Conservation (phyloP, 2,329 filamentous ascomycete species). For the Ceratocystis lukuohia region DNA sequence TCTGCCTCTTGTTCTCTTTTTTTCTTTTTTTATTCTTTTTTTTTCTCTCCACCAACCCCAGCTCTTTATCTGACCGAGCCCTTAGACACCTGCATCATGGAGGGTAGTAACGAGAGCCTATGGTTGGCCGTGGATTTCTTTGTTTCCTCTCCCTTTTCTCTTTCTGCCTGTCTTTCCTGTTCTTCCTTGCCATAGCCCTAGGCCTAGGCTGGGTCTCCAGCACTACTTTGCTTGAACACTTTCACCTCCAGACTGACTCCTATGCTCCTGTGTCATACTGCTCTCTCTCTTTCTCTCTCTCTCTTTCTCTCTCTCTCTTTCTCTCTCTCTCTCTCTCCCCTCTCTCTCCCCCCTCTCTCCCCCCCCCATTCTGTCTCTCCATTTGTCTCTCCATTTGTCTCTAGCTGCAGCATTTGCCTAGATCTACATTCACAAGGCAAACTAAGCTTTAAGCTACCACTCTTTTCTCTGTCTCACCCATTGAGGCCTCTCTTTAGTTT, state of each 20-base stretch:
- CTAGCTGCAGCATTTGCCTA: background rate
- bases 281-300: background rate
- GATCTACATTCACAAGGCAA: background rate
- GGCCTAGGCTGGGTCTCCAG: too few species aligned
- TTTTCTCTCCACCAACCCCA: background rate
- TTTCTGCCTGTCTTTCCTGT: background rate
- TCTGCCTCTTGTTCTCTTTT: background rate
- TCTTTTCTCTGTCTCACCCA: background rate
- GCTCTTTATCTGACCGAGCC: background rate
- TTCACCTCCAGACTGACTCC: too few species aligned
- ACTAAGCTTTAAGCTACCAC: background rate
- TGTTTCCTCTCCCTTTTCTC: background rate
- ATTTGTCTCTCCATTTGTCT: too few species aligned
- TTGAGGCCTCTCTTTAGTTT: background rate
- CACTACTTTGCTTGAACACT: too few species aligned
- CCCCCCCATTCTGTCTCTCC: too few species aligned
- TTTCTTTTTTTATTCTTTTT: background rate
- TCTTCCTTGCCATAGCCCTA: background rate
- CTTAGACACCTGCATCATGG: constrained; percentile 1
- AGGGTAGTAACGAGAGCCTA: background rate
- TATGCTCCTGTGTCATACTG: too few species aligned
- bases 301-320: background rate
- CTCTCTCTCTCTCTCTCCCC: background rate
- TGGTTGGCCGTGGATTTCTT: background rate
- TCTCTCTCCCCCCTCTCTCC: too few species aligned